Percentiles rank a stretch among this genome's conserved stretches.
phyloP scores from a whole-genome alignment of 148 eudicot genomes.

The Spergularia bocconei region DNA sequence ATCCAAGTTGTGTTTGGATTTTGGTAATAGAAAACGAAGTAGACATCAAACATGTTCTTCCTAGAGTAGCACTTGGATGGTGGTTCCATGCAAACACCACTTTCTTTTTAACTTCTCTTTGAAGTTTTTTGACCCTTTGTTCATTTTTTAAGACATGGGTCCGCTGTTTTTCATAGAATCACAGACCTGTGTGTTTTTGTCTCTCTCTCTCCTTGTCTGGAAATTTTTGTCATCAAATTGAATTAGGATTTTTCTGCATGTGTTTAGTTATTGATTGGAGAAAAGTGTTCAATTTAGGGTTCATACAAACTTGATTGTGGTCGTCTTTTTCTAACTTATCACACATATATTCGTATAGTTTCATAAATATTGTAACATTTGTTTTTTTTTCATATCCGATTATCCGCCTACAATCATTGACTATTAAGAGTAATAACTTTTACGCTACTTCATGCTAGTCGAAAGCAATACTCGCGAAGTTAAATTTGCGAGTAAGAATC shows the following conservation, averaged over 20 bases:
- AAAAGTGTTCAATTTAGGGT: no score
- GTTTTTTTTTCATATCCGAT: background rate
- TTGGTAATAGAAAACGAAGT: no score
- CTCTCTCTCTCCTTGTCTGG: conserved; percentile 2
- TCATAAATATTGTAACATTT: no score
- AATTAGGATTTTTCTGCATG: conserved; percentile 11
- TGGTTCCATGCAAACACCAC: conserved; percentile 13
- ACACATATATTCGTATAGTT: no score
- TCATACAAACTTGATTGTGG: background rate
- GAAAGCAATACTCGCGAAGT: no score
- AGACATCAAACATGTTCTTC: conserved; percentile 3
- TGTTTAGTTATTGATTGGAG: conserved; percentile 17
- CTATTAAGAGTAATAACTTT: background rate
- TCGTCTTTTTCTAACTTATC: conserved; percentile 10
- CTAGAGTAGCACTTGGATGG: conserved; percentile 12
- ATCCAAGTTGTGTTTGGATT: no score
- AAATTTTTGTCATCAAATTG: conserved; percentile 1
- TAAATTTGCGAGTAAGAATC: no score
- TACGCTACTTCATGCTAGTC: background rate
- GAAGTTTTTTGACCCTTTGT: background rate
- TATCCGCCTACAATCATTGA: conserved; percentile 22
- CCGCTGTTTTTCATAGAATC: background rate
- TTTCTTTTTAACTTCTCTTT: background rate
- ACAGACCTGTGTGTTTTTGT: conserved; percentile 13
- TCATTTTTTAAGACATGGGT: background rate